Conservation (phyloP, 257 asterid species). For the Cruciata laevipes region DNA sequence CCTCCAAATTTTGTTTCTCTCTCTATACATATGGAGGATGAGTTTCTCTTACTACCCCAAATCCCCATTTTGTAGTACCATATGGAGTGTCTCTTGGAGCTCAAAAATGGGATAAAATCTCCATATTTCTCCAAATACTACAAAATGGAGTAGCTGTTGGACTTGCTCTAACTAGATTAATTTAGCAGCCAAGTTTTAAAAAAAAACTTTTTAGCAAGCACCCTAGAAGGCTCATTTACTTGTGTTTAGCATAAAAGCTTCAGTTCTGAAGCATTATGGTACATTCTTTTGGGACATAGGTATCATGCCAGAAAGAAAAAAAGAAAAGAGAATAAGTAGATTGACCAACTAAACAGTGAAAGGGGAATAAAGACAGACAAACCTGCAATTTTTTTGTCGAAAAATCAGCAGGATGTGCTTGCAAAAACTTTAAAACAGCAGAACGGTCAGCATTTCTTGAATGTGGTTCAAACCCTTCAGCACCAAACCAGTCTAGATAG, state of each 20-base stretch:
- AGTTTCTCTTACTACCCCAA: too few relatives aligned
- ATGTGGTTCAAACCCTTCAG: constrained; percentile 41
- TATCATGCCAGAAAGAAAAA: not conserved
- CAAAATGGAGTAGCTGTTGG: too few relatives aligned
- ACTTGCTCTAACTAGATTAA: not conserved
- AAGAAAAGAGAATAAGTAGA: not conserved
- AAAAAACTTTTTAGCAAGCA: constrained; percentile 3
- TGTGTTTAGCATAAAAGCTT: not conserved
- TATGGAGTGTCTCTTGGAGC: too few relatives aligned
- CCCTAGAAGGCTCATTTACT: constrained; percentile 5
- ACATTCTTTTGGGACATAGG: not conserved
- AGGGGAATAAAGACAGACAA: not conserved
- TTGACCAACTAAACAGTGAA: not conserved
- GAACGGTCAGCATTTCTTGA: constrained; percentile 75
- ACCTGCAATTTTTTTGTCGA: constrained; percentile 84
- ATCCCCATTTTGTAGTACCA: too few relatives aligned
- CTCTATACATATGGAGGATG: too few relatives aligned
- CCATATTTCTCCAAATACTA: too few relatives aligned
- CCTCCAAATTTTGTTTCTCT: too few relatives aligned
- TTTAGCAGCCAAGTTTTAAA: not conserved
- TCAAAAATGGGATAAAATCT: too few relatives aligned
- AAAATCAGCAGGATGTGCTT: constrained; percentile 74
- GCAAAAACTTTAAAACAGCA: constrained; percentile 69
- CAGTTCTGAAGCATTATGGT: not conserved
- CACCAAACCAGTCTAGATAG: constrained; percentile 80